These are phyloP conservation scores for Nicotiana sylvestris DNA, from an alignment of 257 asterid genomes.

Conservation along the genomic window DNA sequence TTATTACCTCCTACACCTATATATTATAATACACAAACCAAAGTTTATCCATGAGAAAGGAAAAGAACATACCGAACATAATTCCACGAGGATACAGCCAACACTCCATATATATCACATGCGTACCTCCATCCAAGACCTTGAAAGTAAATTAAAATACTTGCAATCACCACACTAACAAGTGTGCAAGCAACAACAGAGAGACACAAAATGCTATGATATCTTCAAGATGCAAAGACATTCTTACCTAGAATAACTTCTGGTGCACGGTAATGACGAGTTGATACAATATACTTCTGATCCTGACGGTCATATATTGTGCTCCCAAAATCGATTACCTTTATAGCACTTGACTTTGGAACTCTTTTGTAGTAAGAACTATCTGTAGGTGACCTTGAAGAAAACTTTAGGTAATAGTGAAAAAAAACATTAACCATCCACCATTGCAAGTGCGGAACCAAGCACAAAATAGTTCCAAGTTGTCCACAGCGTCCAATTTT, in stretches of 20 bases:
- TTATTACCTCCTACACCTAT: too few species aligned
- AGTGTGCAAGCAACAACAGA: too few species aligned
- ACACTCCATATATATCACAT: conserved; percentile 90
- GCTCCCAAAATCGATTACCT: conserved; percentile 96
- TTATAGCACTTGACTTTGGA: conserved; percentile 84
- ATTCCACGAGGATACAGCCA: conserved; percentile 85
- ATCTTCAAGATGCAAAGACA: too few species aligned
- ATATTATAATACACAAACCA: neutral
- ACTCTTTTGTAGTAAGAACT: conserved; percentile 58
- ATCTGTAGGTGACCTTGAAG: conserved; percentile 60
- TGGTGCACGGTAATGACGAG: conserved; percentile 92
- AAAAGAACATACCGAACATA: conserved; percentile 62
- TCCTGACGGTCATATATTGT: conserved; percentile 58
- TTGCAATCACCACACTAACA: too few species aligned
- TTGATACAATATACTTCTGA: conserved; percentile 73
- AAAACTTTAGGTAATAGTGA: conserved; percentile 37
- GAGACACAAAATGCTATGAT: too few species aligned
- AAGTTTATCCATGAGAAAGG: neutral
- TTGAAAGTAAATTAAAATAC: conserved; percentile 20
- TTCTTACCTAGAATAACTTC: conserved; percentile 76
- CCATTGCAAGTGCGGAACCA: too few species aligned
- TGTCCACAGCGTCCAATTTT: neutral
- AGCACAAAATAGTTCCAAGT: too few species aligned
- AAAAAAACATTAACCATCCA: neutral
- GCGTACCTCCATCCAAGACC: conserved; percentile 86